These are phyloP conservation scores for Penicillium crystallinum DNA, from an alignment of 495 filamentous ascomycete species.

Conservation along the genomic window DNA sequence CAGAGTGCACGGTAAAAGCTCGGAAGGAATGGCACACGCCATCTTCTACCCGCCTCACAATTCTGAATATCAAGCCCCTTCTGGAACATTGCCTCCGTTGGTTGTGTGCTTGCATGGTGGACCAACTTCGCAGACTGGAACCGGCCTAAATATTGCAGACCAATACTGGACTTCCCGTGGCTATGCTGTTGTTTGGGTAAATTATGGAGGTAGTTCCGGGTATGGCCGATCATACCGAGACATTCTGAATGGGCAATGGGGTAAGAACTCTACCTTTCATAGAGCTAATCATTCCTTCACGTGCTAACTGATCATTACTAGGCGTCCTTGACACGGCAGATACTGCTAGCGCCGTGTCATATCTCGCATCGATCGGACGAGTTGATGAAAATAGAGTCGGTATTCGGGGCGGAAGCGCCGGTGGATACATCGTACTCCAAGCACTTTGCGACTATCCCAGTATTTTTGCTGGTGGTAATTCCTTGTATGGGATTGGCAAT, in stretches of 20 bases:
- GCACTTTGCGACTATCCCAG: constrained; percentile 15
- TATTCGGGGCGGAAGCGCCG: constrained; percentile 36
- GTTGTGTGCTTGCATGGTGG: constrained; percentile 42
- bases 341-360: constrained; percentile 30
- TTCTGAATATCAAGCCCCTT: constrained; percentile 21
- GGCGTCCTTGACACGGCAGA: constrained; percentile 32
- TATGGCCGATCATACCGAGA: constrained; percentile 39
- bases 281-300: neutral
- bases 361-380: constrained; percentile 20
- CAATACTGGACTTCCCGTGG: constrained; percentile 46
- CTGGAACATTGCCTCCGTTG: constrained; percentile 32
- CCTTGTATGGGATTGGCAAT: constrained; percentile 36
- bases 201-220: constrained; percentile 40
- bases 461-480: constrained; percentile 28
- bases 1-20: constrained; percentile 16
- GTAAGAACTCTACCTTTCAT: constrained; percentile 2
- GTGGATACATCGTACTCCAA: constrained; percentile 41
- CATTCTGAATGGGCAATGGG: constrained; percentile 32
- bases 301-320: neutral
- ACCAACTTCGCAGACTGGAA: constrained; percentile 31
- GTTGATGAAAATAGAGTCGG: constrained; percentile 32
- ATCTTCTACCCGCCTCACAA: constrained; percentile 38
- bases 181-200: constrained; percentile 38
- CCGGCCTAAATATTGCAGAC: constrained; percentile 26
- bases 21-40: constrained; percentile 22